Percentiles rank a stretch among this genome's conserved stretches.
These are phyloP conservation scores for Dactylella cylindrospora DNA, from an alignment of 2,329 filamentous ascomycete species.

Conservation along the genomic window DNA sequence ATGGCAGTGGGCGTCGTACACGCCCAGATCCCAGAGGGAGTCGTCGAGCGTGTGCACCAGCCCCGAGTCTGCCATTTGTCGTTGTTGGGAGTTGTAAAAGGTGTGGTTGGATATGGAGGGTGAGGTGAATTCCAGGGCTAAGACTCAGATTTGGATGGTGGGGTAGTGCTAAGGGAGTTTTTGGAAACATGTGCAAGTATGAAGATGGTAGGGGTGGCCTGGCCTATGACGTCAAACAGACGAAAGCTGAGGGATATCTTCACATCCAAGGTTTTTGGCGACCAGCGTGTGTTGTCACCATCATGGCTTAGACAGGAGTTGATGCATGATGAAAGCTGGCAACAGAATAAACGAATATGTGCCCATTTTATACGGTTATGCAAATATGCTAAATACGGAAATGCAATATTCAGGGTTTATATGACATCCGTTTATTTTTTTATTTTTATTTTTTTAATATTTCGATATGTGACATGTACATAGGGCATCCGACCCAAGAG, in stretches of 20 bases:
- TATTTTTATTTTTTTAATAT: too few species aligned
- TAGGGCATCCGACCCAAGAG: too few species aligned
- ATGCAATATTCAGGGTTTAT: too few species aligned
- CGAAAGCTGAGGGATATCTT: constrained; percentile 10
- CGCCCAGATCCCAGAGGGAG: constrained; percentile 63
- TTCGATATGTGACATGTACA: too few species aligned
- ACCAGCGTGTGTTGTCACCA: constrained; percentile 24
- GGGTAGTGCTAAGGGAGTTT: constrained; percentile 7
- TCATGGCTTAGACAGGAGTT: constrained; percentile 2
- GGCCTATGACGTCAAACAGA: constrained; percentile 37
- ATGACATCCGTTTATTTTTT: too few species aligned
- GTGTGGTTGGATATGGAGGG: too few species aligned
- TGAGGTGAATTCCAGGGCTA: too few species aligned
- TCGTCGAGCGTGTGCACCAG: constrained; percentile 20
- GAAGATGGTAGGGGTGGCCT: constrained; percentile 4
- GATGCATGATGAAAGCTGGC: too few species aligned
- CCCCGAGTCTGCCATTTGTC: constrained; percentile 13
- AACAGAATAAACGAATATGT: too few species aligned
- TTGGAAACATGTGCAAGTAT: too few species aligned
- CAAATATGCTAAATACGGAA: too few species aligned
- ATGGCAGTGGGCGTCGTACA: constrained; percentile 81
- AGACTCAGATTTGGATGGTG: not conserved
- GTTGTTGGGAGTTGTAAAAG: not conserved
- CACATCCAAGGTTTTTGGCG: constrained; percentile 8
- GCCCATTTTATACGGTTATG: too few species aligned